These are phyloP conservation scores for Neurospora crassa DNA, from an alignment of 2,329 filamentous ascomycete species.

Conservation along the genomic window DNA sequence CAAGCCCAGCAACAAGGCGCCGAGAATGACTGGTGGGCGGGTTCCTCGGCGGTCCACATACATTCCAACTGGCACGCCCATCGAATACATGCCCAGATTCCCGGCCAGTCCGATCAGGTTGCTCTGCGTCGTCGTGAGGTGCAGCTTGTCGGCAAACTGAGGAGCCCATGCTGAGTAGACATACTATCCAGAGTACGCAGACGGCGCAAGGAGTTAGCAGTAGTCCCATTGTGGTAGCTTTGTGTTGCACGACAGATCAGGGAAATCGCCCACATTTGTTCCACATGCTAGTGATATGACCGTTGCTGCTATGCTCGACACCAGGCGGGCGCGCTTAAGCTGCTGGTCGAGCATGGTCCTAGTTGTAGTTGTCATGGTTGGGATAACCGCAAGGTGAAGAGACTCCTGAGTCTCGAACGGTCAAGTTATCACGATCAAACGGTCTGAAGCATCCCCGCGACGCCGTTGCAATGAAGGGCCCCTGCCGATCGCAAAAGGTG, in stretches of 20 bases:
- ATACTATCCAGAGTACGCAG: conserved; percentile 50
- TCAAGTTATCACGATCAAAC: conserved; percentile 2
- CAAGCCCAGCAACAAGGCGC: conserved; percentile 59
- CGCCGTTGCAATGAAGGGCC: background rate
- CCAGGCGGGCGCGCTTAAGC: conserved; percentile 56
- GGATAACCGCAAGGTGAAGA: conserved; percentile 3
- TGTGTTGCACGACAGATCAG: conserved; percentile 19
- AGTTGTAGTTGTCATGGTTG: conserved; percentile 5
- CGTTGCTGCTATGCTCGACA: conserved; percentile 80
- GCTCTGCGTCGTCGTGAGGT: conserved; percentile 82
- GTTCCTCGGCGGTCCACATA: conserved; percentile 78
- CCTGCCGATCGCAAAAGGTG: background rate
- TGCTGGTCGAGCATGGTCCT: conserved; percentile 36
- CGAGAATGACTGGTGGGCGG: conserved; percentile 65
- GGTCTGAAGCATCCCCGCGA: conserved; percentile 10
- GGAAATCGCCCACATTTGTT: conserved; percentile 57
- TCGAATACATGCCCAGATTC: conserved; percentile 89
- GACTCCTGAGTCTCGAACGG: background rate
- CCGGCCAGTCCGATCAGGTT: conserved; percentile 81
- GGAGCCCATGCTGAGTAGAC: conserved; percentile 97
- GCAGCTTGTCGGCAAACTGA: conserved; percentile 80
- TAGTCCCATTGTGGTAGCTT: background rate
- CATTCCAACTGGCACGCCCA: conserved; percentile 81
- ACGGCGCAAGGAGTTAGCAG: background rate
- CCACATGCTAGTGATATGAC: conserved; percentile 81